Base-by-base conservation (phyloP, 73 alveolate species). In the Tetrahymena elliotti region DNA sequence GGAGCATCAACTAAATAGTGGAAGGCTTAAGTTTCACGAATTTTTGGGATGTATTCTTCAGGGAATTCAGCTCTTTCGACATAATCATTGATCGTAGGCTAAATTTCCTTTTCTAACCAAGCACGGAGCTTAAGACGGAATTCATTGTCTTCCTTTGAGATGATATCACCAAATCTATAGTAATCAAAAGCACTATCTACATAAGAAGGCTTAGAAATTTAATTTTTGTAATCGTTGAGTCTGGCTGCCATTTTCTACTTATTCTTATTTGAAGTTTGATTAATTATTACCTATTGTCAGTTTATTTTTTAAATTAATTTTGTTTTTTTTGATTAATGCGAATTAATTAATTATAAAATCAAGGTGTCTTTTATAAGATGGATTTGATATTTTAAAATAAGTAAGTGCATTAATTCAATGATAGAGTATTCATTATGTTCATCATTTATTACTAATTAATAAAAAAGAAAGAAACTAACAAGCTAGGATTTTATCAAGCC, bases 41-140 rank as follows among this genome's bases (percentile, higher is more conserved):
- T 27, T 68, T 68, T 68, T 27, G 88, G 88, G 36, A 68, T 68
- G 36, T 68, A 68, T 84, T 84, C 95, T 47, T 93, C 83, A 20
- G 96, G 96, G 53, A 94, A 94, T 47, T 41, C 35, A 10, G 96
- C 96, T 83, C 93, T 53, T 38, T 94, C 96, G 33, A 94, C 96
- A 88, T 88, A 88, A 11, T 84, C 95, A 52, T 84, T 94, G 37
- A 94, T 94, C 33, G 93, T 94, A 52, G 93, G 93, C 47, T 40
- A 33, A 38, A 94, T 88, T 93, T 94, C 83, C 88, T 68, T 68
- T 68, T 68, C 88, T 31, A 68, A 68, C 88, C 88, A 68, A 68
- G 88, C 88, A 68, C 88, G 88, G 36, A 68, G 88, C 33, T 68
- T 68, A n/a, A 68, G 36, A 68, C 88, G 88, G 36, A 27, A 68